phyloP scores from a whole-genome alignment of 129 eudicot species.

The Heracleum sosnowskyi region DNA sequence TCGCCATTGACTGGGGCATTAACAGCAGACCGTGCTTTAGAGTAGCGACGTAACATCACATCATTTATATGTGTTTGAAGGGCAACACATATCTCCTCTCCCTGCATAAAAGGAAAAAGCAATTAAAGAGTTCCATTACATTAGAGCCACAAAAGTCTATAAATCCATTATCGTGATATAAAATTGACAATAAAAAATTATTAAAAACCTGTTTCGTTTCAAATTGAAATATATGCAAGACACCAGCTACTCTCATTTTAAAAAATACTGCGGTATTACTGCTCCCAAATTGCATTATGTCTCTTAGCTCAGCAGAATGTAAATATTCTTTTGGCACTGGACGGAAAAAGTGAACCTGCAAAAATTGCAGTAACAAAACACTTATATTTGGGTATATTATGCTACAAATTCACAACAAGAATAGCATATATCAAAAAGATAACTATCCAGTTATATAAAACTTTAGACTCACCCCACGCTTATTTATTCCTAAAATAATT shows the following conservation, averaged over 20 bases:
- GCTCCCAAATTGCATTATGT: slow-evolving; percentile 99
- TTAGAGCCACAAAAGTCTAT: not conserved
- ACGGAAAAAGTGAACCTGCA: slow-evolving; percentile 95
- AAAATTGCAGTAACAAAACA: not conserved
- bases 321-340: slow-evolving; percentile 97
- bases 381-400: not conserved
- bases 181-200: not conserved
- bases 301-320: slow-evolving; percentile 96
- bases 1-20: slow-evolving; percentile 53
- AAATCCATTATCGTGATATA: not conserved
- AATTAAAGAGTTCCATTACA: not conserved
- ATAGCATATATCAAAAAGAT: not conserved
- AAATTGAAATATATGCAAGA: slow-evolving; percentile 90
- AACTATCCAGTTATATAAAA: not conserved
- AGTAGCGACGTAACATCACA: slow-evolving; percentile 95
- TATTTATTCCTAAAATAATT: slow-evolving; percentile 85
- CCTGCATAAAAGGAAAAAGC: slow-evolving; percentile 36
- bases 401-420: not conserved
- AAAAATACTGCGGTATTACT: slow-evolving; percentile 97
- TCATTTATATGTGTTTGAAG: slow-evolving; percentile 99
- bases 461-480: slow-evolving; percentile 75
- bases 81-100: slow-evolving; percentile 98
- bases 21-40: slow-evolving; percentile 71
- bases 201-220: slow-evolving; percentile 93
- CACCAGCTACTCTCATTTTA: slow-evolving; percentile 99